Evolutionary conservation across 1,284 basidiomycete genomes (phyloP).

Genomic region (Marasmius tenuissimus): DNA sequence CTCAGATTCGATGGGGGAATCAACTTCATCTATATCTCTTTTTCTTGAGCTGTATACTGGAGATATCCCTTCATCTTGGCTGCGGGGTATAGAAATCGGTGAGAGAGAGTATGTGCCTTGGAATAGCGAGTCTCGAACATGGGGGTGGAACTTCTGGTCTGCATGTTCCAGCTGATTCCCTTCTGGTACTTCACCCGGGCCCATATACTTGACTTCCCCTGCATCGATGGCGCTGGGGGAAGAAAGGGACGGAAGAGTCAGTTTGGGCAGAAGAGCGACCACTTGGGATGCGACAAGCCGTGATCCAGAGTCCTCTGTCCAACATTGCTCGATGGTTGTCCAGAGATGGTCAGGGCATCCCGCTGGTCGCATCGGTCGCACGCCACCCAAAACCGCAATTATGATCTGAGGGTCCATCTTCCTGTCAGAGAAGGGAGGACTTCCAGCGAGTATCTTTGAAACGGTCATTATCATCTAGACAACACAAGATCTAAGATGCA

Average conservation of each 20-base stretch:
- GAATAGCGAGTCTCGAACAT: too few relatives aligned
- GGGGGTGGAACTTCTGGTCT: too few relatives aligned
- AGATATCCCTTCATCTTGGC: too few relatives aligned
- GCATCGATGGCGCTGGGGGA: not conserved
- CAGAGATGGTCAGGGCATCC: not conserved
- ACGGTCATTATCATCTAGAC: not conserved
- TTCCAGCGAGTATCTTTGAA: not conserved
- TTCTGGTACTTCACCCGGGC: too few relatives aligned
- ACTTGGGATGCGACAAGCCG: not conserved
- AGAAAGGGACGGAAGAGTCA: not conserved
- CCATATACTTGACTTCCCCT: too few relatives aligned
- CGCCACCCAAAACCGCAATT: not conserved
- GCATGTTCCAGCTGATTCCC: too few relatives aligned
- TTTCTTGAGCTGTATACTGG: too few relatives aligned
- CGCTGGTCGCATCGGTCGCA: not conserved
- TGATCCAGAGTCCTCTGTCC: not conserved
- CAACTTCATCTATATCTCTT: too few relatives aligned
- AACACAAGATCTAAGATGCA: not conserved
- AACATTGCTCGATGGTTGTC: not conserved
- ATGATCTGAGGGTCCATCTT: not conserved
- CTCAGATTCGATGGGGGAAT: too few relatives aligned
- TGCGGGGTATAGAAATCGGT: too few relatives aligned
- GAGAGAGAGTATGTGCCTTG: too few relatives aligned
- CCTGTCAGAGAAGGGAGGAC: not conserved
- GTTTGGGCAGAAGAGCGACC: not conserved